Evolutionary conservation across 2,329 filamentous ascomycete species (phyloP).

Genomic region (Exophiala lecanii-corni): DNA sequence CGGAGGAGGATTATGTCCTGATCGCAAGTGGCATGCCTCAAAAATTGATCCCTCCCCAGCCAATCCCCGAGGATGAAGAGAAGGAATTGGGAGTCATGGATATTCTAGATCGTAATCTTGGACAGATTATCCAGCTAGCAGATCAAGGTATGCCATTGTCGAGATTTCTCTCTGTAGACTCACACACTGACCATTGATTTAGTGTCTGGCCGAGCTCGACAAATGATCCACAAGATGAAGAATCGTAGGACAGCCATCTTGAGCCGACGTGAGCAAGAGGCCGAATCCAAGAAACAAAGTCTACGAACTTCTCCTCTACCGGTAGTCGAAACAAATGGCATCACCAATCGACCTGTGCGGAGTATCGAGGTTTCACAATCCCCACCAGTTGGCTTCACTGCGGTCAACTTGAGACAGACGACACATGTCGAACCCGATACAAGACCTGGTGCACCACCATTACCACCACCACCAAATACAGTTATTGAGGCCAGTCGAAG

Average conservation of each 20-base stretch:
- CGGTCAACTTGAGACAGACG: slow-evolving; percentile 52
- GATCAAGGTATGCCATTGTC: slow-evolving; percentile 58
- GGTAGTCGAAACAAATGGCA: slow-evolving; percentile 26
- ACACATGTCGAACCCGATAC: slow-evolving; percentile 18
- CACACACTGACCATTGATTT: slow-evolving; percentile 9
- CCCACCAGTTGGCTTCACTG: slow-evolving; percentile 51
- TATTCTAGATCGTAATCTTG: slow-evolving; percentile 73
- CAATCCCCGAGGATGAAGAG: slow-evolving; percentile 78
- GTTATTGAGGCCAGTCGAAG: slow-evolving; percentile 3
- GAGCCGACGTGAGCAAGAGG: slow-evolving; percentile 54
- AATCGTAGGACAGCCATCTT: slow-evolving; percentile 69
- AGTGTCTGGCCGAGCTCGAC: slow-evolving; percentile 66
- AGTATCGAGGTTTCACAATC: slow-evolving; percentile 36
- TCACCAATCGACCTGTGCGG: slow-evolving; percentile 22
- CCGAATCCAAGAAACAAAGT: slow-evolving; percentile 28
- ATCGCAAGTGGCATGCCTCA: slow-evolving; percentile 79
- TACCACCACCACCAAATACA: not conserved
- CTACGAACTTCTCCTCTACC: slow-evolving; percentile 22
- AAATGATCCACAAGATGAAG: slow-evolving; percentile 75
- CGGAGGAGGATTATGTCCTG: slow-evolving; percentile 80
- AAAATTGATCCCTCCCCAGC: slow-evolving; percentile 73
- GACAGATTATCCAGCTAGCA: slow-evolving; percentile 71
- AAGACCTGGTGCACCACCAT: too few species aligned
- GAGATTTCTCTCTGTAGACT: too few species aligned
- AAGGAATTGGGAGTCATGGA: slow-evolving; percentile 80